A percentile compares a stretch with the other conserved stretches of the same genome.
phyloP scores from a whole-genome alignment of 768 basidiomycete genomes.

The Clitopilus hobsonii region DNA sequence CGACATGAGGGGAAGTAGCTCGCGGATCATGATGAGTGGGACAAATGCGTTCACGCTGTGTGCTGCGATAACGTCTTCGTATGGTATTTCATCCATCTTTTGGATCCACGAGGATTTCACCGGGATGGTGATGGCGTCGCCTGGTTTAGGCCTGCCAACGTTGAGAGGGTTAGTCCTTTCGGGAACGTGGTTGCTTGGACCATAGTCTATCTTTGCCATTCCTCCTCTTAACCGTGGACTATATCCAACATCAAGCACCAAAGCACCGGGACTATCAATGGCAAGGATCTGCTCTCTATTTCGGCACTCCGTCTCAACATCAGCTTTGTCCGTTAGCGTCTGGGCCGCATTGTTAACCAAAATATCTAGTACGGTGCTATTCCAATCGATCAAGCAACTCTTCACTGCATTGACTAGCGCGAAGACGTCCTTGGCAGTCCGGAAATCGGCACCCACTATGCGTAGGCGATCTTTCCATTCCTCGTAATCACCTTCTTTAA shows the following conservation, averaged over 20 bases:
- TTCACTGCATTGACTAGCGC: constrained; percentile 21
- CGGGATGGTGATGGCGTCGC: constrained; percentile 4
- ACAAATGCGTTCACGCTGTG: constrained; percentile 32
- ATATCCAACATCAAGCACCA: constrained; percentile 12
- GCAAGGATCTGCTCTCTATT: constrained; percentile 16
- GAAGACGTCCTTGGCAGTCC: constrained; percentile 27
- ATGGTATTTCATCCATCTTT: constrained; percentile 26
- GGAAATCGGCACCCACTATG: constrained; percentile 29
- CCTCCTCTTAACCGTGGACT: constrained; percentile 16
- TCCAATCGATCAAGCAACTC: constrained; percentile 14
- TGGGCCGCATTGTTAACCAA: constrained; percentile 33
- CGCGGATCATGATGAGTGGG: constrained; percentile 30
- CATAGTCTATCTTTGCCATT: constrained; percentile 3
- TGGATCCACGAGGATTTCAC: constrained; percentile 27
- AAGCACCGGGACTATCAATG: background rate
- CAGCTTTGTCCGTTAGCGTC: constrained; percentile 24
- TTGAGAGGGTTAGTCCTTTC: background rate
- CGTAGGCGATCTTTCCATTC: constrained; percentile 20
- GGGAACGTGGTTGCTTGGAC: background rate
- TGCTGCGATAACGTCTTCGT: constrained; percentile 30
- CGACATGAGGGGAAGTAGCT: constrained; percentile 24
- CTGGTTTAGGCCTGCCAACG: background rate
- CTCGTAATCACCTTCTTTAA: constrained; percentile 19
- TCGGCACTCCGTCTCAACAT: constrained; percentile 20
- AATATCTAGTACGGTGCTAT: constrained; percentile 19